These are phyloP conservation scores for Ophiosphaerella narmari DNA, from an alignment of 2,329 filamentous ascomycete species.

Conservation along the genomic window DNA sequence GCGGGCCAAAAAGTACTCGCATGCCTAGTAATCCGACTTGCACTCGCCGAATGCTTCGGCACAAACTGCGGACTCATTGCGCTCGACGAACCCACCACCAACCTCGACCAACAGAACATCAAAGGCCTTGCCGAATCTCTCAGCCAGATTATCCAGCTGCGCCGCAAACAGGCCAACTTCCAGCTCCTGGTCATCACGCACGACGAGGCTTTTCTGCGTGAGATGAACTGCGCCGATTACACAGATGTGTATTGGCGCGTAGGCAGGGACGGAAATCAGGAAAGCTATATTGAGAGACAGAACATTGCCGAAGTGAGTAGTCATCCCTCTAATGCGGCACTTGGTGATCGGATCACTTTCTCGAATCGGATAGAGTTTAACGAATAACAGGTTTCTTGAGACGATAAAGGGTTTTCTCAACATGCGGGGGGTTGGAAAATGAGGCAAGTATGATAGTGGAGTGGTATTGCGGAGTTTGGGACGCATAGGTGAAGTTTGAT, in stretches of 20 bases:
- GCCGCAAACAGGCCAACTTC: conserved; percentile 88
- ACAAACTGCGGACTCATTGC: conserved; percentile 95
- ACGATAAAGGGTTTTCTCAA: too few species aligned
- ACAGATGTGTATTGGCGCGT: conserved; percentile 91
- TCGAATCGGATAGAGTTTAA: conserved; percentile 7
- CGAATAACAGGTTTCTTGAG: conserved; percentile 14
- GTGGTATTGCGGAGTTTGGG: too few species aligned
- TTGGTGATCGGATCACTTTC: neutral
- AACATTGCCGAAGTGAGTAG: conserved; percentile 47
- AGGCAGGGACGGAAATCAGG: conserved; percentile 79
- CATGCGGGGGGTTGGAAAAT: too few species aligned
- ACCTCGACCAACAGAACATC: conserved; percentile 95
- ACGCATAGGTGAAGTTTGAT: too few species aligned
- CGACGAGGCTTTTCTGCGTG: conserved; percentile 91
- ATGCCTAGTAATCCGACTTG: conserved; percentile 95
- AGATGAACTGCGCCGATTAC: conserved; percentile 94
- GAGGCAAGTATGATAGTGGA: too few species aligned
- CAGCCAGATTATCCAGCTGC: conserved; percentile 81
- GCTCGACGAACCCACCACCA: conserved; percentile 96
- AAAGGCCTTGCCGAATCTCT: conserved; percentile 82
- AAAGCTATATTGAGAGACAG: conserved; percentile 78
- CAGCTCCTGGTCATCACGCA: conserved; percentile 99
- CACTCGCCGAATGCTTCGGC: conserved; percentile 94
- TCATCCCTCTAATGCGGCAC: neutral
- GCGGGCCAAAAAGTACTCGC: conserved; percentile 96